These are phyloP conservation scores for Xanthoconium separans DNA, from an alignment of 1,284 basidiomycete genomes.

Conservation along the genomic window DNA sequence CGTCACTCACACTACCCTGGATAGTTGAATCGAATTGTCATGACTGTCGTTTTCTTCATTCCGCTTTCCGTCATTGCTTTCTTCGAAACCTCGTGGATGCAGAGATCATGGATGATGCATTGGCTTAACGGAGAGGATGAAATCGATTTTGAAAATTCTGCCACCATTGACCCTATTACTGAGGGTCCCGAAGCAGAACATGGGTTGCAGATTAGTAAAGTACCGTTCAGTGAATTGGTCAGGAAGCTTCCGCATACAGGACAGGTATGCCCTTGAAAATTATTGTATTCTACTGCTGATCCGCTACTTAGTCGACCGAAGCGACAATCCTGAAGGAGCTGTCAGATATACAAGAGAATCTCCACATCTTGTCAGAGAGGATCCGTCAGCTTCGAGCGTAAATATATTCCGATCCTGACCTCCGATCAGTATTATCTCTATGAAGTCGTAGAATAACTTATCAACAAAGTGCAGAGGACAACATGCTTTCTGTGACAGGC, in stretches of 20 bases:
- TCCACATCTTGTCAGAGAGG: constrained; percentile 55
- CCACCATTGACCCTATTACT: constrained; percentile 58
- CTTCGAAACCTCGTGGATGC: constrained; percentile 64
- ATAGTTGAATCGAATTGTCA: constrained; percentile 75
- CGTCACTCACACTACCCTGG: background rate
- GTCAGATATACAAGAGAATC: constrained; percentile 51
- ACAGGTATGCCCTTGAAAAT: constrained; percentile 48
- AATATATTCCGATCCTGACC: constrained; percentile 1
- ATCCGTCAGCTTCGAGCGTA: constrained; percentile 37
- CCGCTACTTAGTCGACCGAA: constrained; percentile 64
- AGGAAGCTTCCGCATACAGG: constrained; percentile 76
- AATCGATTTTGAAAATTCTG: constrained; percentile 61
- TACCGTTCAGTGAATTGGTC: constrained; percentile 74
- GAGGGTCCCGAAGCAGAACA: constrained; percentile 54
- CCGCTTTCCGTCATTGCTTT: constrained; percentile 76
- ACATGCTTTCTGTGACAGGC: background rate
- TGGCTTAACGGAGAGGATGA: constrained; percentile 67
- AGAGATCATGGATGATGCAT: constrained; percentile 63
- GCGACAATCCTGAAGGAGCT: constrained; percentile 69
- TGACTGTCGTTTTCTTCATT: constrained; percentile 78
- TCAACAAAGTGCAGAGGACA: background rate
- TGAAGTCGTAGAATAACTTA: constrained; percentile 2
- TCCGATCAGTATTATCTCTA: background rate
- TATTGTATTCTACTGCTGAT: constrained; percentile 6
- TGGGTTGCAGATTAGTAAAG: constrained; percentile 69